Conservation (phyloP, 1,139 yeast species). For the Suhomyces atakaporum region DNA sequence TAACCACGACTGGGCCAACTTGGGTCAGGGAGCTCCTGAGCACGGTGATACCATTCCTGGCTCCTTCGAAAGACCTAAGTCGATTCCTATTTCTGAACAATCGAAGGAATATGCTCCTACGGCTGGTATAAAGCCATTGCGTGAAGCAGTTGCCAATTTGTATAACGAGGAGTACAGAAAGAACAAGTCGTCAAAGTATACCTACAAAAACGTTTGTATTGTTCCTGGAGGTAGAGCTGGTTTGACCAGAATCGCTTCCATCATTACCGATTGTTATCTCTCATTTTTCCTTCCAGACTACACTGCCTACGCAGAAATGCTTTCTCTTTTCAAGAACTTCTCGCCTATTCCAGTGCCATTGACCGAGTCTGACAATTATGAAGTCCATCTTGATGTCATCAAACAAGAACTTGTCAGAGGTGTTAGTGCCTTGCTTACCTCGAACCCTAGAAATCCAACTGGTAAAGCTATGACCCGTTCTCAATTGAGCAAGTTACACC, state of each 20-base stretch:
- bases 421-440: constrained; percentile 61
- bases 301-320: constrained; percentile 74
- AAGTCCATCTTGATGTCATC: constrained; percentile 57
- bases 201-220: constrained; percentile 65
- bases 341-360: constrained; percentile 70
- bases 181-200: constrained; percentile 54
- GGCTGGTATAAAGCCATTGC: constrained; percentile 57
- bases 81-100: constrained; percentile 52
- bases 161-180: constrained; percentile 61
- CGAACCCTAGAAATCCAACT: constrained; percentile 70
- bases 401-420: constrained; percentile 61
- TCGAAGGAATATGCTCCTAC: constrained; percentile 67
- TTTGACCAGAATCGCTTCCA: constrained; percentile 65
- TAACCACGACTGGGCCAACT: constrained; percentile 60
- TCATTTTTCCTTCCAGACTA: constrained; percentile 69
- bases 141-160: constrained; percentile 63
- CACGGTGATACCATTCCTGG: constrained; percentile 65
- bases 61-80: constrained; percentile 57
- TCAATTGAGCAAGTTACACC: constrained; percentile 55
- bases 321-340: constrained; percentile 64
- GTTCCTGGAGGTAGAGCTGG: constrained; percentile 77
- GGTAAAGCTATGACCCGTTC: constrained; percentile 58
- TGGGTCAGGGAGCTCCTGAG: constrained; percentile 75
- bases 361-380: constrained; percentile 60
- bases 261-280: constrained; percentile 61